Percentiles rank a stretch among this genome's conserved stretches.
These are phyloP conservation scores for Emergomyces orientalis DNA, from an alignment of 2,329 filamentous ascomycete species.

Conservation along the genomic window DNA sequence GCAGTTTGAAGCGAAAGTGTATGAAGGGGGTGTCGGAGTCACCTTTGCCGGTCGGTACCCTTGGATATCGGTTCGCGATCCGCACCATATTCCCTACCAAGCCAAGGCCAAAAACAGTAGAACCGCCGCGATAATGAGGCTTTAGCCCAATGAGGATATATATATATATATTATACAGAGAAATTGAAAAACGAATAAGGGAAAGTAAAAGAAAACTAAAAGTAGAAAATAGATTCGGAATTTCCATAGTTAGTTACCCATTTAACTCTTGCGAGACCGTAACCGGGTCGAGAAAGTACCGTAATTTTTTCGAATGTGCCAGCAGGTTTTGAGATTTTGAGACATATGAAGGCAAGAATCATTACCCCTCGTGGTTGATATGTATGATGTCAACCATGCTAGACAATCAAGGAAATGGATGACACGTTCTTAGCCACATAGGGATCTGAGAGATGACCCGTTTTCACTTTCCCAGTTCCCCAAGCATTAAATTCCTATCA, in stretches of 20 bases:
- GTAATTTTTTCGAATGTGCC: neutral
- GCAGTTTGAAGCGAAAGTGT: neutral
- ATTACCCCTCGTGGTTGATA: neutral
- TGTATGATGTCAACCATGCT: neutral
- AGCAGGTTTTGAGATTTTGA: neutral
- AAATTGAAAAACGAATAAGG: neutral
- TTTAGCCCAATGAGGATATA: neutral
- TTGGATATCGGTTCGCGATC: too few relatives aligned
- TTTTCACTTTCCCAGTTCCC: slow-evolving; percentile 61
- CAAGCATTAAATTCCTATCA: slow-evolving; percentile 75
- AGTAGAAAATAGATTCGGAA: neutral
- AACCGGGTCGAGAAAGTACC: neutral
- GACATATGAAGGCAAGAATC: neutral
- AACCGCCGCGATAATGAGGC: too few relatives aligned
- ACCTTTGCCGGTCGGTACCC: too few relatives aligned
- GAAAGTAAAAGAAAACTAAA: neutral
- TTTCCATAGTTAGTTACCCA: neutral
- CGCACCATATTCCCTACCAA: too few relatives aligned
- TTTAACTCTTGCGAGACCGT: neutral
- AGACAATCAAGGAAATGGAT: neutral
- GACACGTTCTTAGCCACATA: neutral
- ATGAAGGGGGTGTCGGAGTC: neutral
- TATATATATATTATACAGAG: neutral
- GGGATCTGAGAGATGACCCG: neutral
- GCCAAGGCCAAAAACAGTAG: too few relatives aligned